Base-by-base conservation (phyloP, 208 protist species). In the Trypanosoma theileri region DNA sequence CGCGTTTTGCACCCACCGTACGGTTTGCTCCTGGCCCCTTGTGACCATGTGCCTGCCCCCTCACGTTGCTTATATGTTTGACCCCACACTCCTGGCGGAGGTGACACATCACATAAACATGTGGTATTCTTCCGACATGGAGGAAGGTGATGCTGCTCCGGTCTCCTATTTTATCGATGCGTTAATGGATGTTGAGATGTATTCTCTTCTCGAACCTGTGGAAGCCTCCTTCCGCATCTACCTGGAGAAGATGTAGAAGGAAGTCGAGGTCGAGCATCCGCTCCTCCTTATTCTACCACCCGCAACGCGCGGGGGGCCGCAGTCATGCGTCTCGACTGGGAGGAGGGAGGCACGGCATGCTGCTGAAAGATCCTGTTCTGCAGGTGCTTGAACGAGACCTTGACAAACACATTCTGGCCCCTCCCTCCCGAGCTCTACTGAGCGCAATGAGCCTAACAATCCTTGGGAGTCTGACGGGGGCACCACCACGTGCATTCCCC, bases 41-140 rank as follows among this genome's bases (percentile, higher is more conserved):
- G 56, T 42, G 40, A 61, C 31, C 3, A 61, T 3, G n/a, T n/a
- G n/a, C n/a, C 16, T 61, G 19, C 57, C 57, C 17, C 54, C 54
- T 54, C n/a, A 54, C 19, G 52, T 65, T 35, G 45, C 59, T 8
- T 54, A 31, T 52, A 41, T 65, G 54, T 62, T 62, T 62, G 57
- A 62, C n/a, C 57, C 57, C 11, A 62, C 57, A 17, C 9, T 62
- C 16, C 4, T 12, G 11, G 28, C 35, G 9, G 40, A 56, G 11
- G 52, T 56, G 12, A 56, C 19, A 14, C 0, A 42, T n/a, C 42
- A 59, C 12, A 42, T 4, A 28, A 44, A 42, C 17, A 59, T 59
- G 55, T 3, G 17, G 13, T 28, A 17, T 44, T 4, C 19, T 17
- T 42, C 28, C 17, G 24, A 59, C 1, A 44, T 14, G 12, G 28